Evolutionary conservation across 2,329 filamentous ascomycete genomes (phyloP), one percentile per base, ranked within the genome.

Genomic region (Stemphylium vesicarium): DNA sequence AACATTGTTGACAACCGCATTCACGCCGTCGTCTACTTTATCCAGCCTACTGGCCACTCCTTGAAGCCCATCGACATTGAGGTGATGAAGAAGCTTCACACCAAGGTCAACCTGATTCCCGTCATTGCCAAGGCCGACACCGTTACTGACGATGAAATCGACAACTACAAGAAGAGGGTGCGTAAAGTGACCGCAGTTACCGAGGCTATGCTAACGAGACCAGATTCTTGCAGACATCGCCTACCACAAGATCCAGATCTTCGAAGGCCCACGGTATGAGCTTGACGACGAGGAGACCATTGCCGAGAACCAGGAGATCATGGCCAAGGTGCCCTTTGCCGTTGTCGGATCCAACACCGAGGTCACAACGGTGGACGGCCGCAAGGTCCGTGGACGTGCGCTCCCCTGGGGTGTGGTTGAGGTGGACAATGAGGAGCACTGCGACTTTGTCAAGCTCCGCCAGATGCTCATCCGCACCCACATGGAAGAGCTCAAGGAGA

Each of bases 401-500:
- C 98, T 98, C 81, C 95, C 95, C 13, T 99, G 95, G 95, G 95
- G 95, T 81, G 88, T 95, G 70, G 97, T 99, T 66, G 95, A 99
- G 81, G 95, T 99, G 62, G 95, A 99, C 81, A 99, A 99, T 78
- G 95, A 99, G 85, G 95, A 99, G 79, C 95, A 99, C 84, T 99
- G 95, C 75, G 95, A 99, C 81, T 99, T 99, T 68, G 95, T 98
- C 80, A 99, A 99, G 88, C 88, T 99, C 59, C 92, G 95, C 79
- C 95, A 99, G 81, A 99, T 99, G 95, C 88, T 99, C 68, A 98
- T 99, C 82, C 91, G 95, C 78, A 99, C 95, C 53, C 95, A 99
- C 85, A 99, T 99, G 95, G 95, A 99, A 79, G 95, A 99, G 82
- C 92, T 99, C 83, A 99, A 99, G 88, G 95, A 99, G 84, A 92